Evolutionary conservation across 2,329 filamentous ascomycete species (phyloP).

Genomic region (Diaporthe capsici): DNA sequence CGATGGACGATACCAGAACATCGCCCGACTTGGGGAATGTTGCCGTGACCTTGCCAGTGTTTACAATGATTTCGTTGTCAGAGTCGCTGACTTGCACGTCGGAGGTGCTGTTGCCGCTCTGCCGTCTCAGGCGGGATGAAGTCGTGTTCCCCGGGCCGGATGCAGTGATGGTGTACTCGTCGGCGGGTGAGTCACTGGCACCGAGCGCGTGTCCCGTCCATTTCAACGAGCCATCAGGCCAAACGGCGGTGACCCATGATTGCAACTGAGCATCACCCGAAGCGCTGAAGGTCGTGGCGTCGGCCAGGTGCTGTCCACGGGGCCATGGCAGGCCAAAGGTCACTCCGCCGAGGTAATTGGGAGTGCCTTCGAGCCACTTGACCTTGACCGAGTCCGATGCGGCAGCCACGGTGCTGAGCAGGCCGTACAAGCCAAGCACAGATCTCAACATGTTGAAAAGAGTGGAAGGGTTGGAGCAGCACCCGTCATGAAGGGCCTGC

Average conservation of each 20-base stretch:
- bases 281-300: conserved; percentile 31
- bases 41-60: conserved; percentile 60
- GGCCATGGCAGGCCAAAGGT: conserved; percentile 43
- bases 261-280: conserved; percentile 56
- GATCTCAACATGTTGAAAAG: conserved; percentile 24
- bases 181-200: conserved; percentile 55
- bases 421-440: conserved; percentile 21
- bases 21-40: conserved; percentile 60
- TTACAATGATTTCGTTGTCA: conserved; percentile 56
- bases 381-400: conserved; percentile 18
- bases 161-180: conserved; percentile 59
- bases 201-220: conserved; percentile 72
- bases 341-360: conserved; percentile 30
- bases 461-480: background rate
- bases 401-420: conserved; percentile 11
- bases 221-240: conserved; percentile 72
- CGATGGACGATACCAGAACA: conserved; percentile 56
- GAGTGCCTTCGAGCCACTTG: conserved; percentile 25
- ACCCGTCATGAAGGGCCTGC: background rate
- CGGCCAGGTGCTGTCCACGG: conserved; percentile 26
- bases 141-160: conserved; percentile 43
- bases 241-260: conserved; percentile 71
- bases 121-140: conserved; percentile 47
- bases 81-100: conserved; percentile 42
- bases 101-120: conserved; percentile 43